phyloP scores from a whole-genome alignment of 495 filamentous ascomycete species.

The Aspergillus incahuasiensis region DNA sequence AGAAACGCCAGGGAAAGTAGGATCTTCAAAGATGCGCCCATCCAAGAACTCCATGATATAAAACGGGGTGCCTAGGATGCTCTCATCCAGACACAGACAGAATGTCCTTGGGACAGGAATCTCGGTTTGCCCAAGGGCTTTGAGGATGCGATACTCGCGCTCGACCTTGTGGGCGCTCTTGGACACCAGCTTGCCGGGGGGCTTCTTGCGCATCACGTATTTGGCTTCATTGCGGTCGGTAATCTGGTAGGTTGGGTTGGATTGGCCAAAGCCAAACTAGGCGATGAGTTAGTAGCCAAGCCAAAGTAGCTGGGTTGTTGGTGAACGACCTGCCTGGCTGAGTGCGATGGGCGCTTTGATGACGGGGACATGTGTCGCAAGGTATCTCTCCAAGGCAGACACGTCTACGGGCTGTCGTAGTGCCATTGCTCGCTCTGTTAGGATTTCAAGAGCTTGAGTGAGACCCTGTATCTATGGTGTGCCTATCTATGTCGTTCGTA shows the following conservation, averaged over 20 bases:
- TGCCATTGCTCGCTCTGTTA: background rate
- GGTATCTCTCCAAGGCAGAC: background rate
- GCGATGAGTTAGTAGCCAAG: background rate
- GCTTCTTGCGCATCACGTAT: constrained; percentile 77
- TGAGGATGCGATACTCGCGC: constrained; percentile 10
- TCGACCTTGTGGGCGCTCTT: constrained; percentile 12
- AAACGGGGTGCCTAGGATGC: constrained; percentile 6
- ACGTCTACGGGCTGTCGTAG: background rate
- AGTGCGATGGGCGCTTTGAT: background rate
- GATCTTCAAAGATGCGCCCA: constrained; percentile 4
- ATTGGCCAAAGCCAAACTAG: constrained; percentile 12
- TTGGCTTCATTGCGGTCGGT: background rate
- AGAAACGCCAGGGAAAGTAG: background rate
- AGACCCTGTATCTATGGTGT: too few relatives aligned
- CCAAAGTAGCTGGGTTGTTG: too few relatives aligned
- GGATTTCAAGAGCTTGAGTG: background rate
- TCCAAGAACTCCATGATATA: constrained; percentile 15
- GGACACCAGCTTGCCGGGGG: constrained; percentile 63
- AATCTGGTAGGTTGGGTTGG: constrained; percentile 13
- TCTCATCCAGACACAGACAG: constrained; percentile 4
- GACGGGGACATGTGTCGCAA: background rate
- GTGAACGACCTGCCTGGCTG: background rate
- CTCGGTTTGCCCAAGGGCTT: background rate
- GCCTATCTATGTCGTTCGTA: too few relatives aligned
- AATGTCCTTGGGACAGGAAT: constrained; percentile 8